Evolutionary conservation across 768 basidiomycete genomes (phyloP).

Genomic region (Vararia minispora): DNA sequence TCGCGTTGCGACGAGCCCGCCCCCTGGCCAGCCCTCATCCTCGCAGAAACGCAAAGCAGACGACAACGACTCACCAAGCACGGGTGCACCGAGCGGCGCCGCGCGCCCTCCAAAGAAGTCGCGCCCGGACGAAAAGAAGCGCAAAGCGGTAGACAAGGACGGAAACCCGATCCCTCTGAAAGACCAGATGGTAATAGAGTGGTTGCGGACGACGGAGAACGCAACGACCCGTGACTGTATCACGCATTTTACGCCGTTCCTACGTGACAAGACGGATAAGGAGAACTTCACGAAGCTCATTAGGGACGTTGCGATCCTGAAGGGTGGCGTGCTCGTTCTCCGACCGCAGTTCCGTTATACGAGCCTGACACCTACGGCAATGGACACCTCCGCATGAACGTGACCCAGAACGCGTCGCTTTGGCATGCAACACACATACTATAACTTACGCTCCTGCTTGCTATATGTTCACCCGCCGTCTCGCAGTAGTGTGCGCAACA

Average conservation of each 20-base stretch:
- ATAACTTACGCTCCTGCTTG: no score
- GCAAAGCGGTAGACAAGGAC: slow-evolving; percentile 28
- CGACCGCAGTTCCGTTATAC: no score
- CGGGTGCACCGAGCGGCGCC: no score
- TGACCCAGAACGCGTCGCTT: no score
- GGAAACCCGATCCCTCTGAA: slow-evolving; percentile 47
- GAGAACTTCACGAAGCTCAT: slow-evolving; percentile 66
- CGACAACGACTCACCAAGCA: slow-evolving; percentile 14
- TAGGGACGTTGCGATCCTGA: slow-evolving; percentile 67
- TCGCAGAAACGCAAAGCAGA: slow-evolving; percentile 52
- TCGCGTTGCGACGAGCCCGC: slow-evolving; percentile 15
- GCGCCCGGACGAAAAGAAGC: slow-evolving; percentile 47
- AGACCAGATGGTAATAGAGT: slow-evolving; percentile 57
- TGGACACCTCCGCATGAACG: no score
- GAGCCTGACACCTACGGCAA: no score
- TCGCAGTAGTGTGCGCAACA: no score
- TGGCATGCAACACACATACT: no score
- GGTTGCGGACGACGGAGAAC: slow-evolving; percentile 58
- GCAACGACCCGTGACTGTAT: slow-evolving; percentile 75
- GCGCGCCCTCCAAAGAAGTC: no score
- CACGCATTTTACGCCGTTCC: slow-evolving; percentile 64
- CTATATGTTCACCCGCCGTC: no score
- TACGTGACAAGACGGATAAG: slow-evolving; percentile 63
- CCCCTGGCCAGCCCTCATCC: slow-evolving; percentile 17
- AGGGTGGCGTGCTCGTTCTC: slow-evolving; percentile 51